Evolutionary conservation across 345 rosid species (phyloP), one percentile per base, ranked within the genome.

Genomic region (Crucihimalaya himalaica): DNA sequence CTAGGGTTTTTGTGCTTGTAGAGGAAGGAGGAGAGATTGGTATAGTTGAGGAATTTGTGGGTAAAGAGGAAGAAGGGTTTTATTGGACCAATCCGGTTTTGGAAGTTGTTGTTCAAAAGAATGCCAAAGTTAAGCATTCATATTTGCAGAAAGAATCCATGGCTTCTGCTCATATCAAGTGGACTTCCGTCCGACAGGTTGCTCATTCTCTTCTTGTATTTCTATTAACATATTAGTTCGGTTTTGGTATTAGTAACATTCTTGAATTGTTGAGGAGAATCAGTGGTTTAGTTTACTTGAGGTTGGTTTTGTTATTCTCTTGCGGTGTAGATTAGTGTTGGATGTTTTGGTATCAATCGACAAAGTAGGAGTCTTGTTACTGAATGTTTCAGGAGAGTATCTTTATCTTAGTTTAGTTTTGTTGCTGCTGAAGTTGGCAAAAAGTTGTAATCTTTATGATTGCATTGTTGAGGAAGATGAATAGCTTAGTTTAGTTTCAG

Each of bases 121-220:
- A 87, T 53, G 97, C 85, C 0, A 88, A 83, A 65, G 83, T 90
- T 55, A 82, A 70, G 68, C 98, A 90, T 83, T 90, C 99, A 1
- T 92, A 92, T 77, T 65, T 92, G 63, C 99, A 95, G 83, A 86
- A 69, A 53, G 97, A 90, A 68, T 95, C 98, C 23, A 57, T 75
- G 68, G 78, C 64, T 84, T 78, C 94, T 72, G 97, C 89, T 60
- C 98, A 92, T 79, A 81, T 85, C 50, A 92, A 92, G 80, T 95
- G 99, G 99, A 95, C 96, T 80, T 84, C 83, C 0, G 89, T 92
- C 23, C 82, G 79, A 57, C 97, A 95, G 94, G 97, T 92, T 47
- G 43, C 19, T 67, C 35, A 18, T 32, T 45, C 55, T 45, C 46
- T 28, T 77, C 39, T 37, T 34, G 46, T 66, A 25, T 46, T 45